These are phyloP conservation scores for Cyphellophora europaea DNA, from an alignment of 2,329 filamentous ascomycete genomes.

Conservation along the genomic window DNA sequence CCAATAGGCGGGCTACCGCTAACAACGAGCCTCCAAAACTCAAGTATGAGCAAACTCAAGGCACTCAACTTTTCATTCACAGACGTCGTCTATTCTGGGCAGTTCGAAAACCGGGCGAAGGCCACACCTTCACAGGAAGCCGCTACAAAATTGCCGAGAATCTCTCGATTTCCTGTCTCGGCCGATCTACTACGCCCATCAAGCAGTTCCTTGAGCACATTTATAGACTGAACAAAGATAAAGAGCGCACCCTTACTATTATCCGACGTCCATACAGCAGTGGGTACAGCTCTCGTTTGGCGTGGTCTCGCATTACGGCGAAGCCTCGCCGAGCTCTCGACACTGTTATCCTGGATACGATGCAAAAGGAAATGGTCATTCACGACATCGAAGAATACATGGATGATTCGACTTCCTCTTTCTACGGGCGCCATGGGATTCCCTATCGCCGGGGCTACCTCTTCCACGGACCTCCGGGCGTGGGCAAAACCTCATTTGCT, in stretches of 20 bases:
- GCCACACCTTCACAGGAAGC: conserved; percentile 16
- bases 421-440: conserved; percentile 40
- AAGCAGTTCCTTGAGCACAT: conserved; percentile 16
- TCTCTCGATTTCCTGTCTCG: conserved; percentile 14
- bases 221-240: conserved; percentile 17
- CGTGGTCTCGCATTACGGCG: conserved; percentile 17
- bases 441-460: conserved; percentile 70
- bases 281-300: conserved; percentile 12
- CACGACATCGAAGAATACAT: conserved; percentile 17
- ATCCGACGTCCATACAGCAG: conserved; percentile 16
- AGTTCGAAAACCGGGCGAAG: conserved; percentile 12
- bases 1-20: conserved; percentile 5
- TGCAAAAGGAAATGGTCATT: conserved; percentile 14
- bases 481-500: conserved; percentile 62
- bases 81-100: conserved; percentile 14
- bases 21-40: conserved; percentile 15
- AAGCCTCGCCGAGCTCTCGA: conserved; percentile 16
- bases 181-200: conserved; percentile 15
- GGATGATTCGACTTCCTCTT: conserved; percentile 17
- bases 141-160: conserved; percentile 16
- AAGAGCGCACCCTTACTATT: conserved; percentile 16
- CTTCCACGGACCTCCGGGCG: conserved; percentile 67
- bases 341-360: conserved; percentile 16
- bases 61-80: conserved; percentile 17
- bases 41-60: conserved; percentile 18